Conservation (phyloP, 768 basidiomycete genomes). For the Rhizopogon vesiculosus region DNA sequence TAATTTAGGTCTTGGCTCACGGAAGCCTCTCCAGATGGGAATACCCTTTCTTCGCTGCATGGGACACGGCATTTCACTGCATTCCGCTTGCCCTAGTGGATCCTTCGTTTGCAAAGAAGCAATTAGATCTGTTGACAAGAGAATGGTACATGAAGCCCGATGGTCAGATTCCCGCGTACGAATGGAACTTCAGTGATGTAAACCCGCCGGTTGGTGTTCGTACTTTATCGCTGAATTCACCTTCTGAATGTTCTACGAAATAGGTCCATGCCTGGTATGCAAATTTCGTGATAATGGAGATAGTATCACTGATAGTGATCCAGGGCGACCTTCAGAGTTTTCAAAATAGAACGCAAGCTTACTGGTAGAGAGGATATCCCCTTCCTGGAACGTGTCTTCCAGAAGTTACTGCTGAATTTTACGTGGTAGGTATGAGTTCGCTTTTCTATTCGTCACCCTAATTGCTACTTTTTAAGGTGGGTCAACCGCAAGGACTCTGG, state of each 20-base stretch:
- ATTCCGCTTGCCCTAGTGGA: constrained; percentile 97
- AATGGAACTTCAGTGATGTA: constrained; percentile 99
- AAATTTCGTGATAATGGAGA: neutral
- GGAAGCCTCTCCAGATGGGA: constrained; percentile 65
- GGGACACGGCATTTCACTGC: constrained; percentile 99
- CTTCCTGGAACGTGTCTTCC: constrained; percentile 97
- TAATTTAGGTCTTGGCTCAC: neutral
- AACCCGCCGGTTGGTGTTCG: constrained; percentile 70
- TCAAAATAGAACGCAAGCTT: constrained; percentile 98
- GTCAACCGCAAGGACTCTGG: constrained; percentile 96
- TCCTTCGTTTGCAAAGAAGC: constrained; percentile 94
- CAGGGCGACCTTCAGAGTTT: constrained; percentile 95
- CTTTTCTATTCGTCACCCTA: neutral
- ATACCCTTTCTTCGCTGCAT: constrained; percentile 98
- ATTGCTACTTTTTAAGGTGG: constrained; percentile 56
- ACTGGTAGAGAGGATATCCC: constrained; percentile 84
- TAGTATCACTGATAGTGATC: neutral
- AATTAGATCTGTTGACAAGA: constrained; percentile 90
- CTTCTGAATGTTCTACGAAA: neutral
- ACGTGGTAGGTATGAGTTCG: constrained; percentile 62
- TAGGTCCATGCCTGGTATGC: constrained; percentile 82
- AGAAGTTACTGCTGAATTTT: constrained; percentile 94
- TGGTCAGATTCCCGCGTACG: constrained; percentile 97
- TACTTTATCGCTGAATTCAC: neutral
- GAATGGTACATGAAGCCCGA: constrained; percentile 99